Evolutionary conservation across 2,329 filamentous ascomycete genomes (phyloP).

Genomic region (Colletotrichum australisinense): DNA sequence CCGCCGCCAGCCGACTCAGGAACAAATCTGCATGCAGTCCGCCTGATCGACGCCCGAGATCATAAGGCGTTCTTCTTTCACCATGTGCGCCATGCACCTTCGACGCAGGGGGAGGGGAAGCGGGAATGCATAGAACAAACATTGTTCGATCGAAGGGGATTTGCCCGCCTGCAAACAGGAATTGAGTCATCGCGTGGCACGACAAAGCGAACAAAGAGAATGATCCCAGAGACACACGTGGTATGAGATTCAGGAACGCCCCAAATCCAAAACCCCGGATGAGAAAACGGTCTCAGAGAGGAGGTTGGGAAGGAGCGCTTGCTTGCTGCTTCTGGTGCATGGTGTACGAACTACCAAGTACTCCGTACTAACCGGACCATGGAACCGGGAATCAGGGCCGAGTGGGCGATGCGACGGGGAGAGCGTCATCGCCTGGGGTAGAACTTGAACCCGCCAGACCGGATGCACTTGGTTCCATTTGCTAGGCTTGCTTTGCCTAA

Average conservation of each 20-base stretch:
- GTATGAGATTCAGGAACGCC: constrained; percentile 2
- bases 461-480: background rate
- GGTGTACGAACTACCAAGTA: too few species aligned
- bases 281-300: constrained; percentile 13
- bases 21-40: constrained; percentile 3
- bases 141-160: background rate
- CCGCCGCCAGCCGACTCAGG: background rate
- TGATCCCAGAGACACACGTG: constrained; percentile 23
- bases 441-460: background rate
- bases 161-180: background rate
- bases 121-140: background rate
- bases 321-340: background rate
- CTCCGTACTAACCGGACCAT: background rate
- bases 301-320: background rate
- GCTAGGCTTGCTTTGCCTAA: background rate
- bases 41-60: background rate
- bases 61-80: background rate
- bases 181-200: background rate
- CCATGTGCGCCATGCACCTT: background rate
- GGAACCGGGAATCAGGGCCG: constrained; percentile 5
- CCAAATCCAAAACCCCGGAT: background rate
- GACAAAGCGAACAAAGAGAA: background rate
- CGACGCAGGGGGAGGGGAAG: background rate
- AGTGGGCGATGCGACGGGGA: constrained; percentile 20
- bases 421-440: constrained; percentile 5